phyloP scores from a whole-genome alignment of 805 yeast genomes.

The Cyberlindnera veronae region DNA sequence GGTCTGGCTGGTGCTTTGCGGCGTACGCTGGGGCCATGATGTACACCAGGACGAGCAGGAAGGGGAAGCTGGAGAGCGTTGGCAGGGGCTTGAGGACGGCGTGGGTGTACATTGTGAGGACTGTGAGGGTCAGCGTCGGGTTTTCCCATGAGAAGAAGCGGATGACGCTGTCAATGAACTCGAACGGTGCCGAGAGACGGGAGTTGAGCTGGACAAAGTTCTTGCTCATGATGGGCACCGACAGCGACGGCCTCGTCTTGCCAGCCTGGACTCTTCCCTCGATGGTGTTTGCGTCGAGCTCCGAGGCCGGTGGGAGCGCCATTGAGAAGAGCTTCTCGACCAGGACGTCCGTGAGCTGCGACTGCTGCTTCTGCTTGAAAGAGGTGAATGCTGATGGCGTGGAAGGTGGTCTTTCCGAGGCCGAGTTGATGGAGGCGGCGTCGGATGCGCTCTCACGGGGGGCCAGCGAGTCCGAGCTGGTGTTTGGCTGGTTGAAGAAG shows the following conservation, averaged over 20 bases:
- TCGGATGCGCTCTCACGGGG: neutral
- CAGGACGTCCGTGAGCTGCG: slow-evolving; percentile 57
- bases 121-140: slow-evolving; percentile 57
- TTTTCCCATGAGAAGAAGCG: slow-evolving; percentile 60
- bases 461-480: neutral
- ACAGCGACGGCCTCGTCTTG: slow-evolving; percentile 61
- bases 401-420: slow-evolving; percentile 2
- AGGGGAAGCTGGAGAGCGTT: slow-evolving; percentile 49
- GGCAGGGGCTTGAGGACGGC: slow-evolving; percentile 58
- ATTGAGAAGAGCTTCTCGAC: slow-evolving; percentile 68
- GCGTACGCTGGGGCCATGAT: slow-evolving; percentile 67
- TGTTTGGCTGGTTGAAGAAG: slow-evolving; percentile 8
- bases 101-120: slow-evolving; percentile 47
- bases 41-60: slow-evolving; percentile 47
- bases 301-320: slow-evolving; percentile 65
- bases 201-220: slow-evolving; percentile 63
- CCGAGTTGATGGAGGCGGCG: slow-evolving; percentile 6
- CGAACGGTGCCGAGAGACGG: slow-evolving; percentile 59
- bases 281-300: slow-evolving; percentile 41
- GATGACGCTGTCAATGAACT: slow-evolving; percentile 52
- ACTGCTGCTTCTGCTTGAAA: slow-evolving; percentile 9
- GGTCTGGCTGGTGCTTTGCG: slow-evolving; percentile 61
- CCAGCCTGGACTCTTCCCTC: slow-evolving; percentile 58
- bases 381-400: neutral
- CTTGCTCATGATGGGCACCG: slow-evolving; percentile 65